Conservation (phyloP, 2,329 filamentous ascomycete species). For the Aspergillus quadricinctus region DNA sequence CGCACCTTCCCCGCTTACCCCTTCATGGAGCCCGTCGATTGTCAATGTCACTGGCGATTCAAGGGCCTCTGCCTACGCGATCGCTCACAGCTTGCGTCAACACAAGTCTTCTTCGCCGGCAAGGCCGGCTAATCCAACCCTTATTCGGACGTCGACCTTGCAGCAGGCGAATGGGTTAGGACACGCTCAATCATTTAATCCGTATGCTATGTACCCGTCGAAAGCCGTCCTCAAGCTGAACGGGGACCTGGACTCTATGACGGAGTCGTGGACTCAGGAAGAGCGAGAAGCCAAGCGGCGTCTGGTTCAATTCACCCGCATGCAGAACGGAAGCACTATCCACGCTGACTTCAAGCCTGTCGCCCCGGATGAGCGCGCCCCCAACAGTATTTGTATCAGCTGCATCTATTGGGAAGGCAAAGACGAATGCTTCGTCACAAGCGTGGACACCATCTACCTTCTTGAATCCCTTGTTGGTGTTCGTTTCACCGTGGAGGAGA, state of each 20-base stretch:
- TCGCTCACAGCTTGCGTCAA: slow-evolving; percentile 33
- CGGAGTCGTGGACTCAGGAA: slow-evolving; percentile 73
- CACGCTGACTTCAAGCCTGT: slow-evolving; percentile 76
- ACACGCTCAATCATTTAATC: slow-evolving; percentile 61
- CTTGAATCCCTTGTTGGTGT: slow-evolving; percentile 83
- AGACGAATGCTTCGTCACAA: slow-evolving; percentile 86
- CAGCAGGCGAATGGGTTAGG: slow-evolving; percentile 49
- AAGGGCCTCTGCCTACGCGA: slow-evolving; percentile 41
- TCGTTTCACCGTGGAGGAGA: slow-evolving; percentile 92
- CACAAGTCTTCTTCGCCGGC: slow-evolving; percentile 44
- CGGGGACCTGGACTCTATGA: slow-evolving; percentile 81
- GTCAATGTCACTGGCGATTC: slow-evolving; percentile 41
- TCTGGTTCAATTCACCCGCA: slow-evolving; percentile 82
- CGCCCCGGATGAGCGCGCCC: slow-evolving; percentile 69
- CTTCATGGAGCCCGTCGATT: slow-evolving; percentile 47
- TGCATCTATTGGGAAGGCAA: slow-evolving; percentile 98
- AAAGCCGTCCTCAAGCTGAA: slow-evolving; percentile 83
- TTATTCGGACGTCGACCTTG: slow-evolving; percentile 65
- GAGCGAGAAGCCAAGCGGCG: slow-evolving; percentile 75
- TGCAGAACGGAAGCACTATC: slow-evolving; percentile 76
- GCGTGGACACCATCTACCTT: slow-evolving; percentile 94
- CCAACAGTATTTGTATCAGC: slow-evolving; percentile 88
- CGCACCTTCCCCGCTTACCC: slow-evolving; percentile 46
- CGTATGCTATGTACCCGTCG: slow-evolving; percentile 73
- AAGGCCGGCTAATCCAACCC: slow-evolving; percentile 50